Evolutionary conservation across 179 eudicot genomes (phyloP).

Genomic region (Beta corolliflora): DNA sequence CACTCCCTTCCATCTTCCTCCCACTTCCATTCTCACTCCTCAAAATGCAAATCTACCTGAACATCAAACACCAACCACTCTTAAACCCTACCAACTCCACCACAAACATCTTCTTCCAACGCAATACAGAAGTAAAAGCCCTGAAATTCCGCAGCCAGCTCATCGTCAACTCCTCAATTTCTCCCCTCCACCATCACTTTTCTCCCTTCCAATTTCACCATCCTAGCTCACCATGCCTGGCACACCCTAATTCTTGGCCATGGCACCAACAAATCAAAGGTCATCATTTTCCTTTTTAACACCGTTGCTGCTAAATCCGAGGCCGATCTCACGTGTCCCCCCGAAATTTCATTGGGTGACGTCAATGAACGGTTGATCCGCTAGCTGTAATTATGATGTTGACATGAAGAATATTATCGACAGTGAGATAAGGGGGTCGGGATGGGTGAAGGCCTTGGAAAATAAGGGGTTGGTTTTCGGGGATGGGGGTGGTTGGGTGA

Average conservation of each 20-base stretch:
- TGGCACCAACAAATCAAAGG: slow-evolving; percentile 88
- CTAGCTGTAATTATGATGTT: no score
- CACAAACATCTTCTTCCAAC: slow-evolving; percentile 58
- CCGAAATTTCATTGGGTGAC: slow-evolving; percentile 76
- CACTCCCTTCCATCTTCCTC: no score
- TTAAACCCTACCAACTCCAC: slow-evolving; percentile 19
- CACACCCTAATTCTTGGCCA: slow-evolving; percentile 88
- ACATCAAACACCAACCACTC: not conserved
- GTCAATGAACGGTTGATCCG: slow-evolving; percentile 62
- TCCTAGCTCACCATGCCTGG: slow-evolving; percentile 94
- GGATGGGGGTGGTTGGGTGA: no score
- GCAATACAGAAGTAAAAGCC: slow-evolving; percentile 72
- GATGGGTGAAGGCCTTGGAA: no score
- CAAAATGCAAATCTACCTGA: slow-evolving; percentile 6
- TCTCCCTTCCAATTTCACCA: slow-evolving; percentile 92
- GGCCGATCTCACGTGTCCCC: slow-evolving; percentile 69
- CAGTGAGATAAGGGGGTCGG: no score
- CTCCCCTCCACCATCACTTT: slow-evolving; percentile 71
- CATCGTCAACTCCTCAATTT: slow-evolving; percentile 49
- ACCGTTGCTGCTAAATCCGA: slow-evolving; percentile 44
- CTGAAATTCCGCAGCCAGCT: slow-evolving; percentile 90
- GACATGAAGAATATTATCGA: no score
- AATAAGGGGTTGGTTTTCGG: no score
- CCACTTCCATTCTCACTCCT: not conserved
- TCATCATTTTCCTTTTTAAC: slow-evolving; percentile 71